Percentiles rank a stretch among this genome's conserved stretches.
These are phyloP conservation scores for Wallemia ichthyophaga DNA, from an alignment of 1,284 basidiomycete genomes.

Conservation along the genomic window DNA sequence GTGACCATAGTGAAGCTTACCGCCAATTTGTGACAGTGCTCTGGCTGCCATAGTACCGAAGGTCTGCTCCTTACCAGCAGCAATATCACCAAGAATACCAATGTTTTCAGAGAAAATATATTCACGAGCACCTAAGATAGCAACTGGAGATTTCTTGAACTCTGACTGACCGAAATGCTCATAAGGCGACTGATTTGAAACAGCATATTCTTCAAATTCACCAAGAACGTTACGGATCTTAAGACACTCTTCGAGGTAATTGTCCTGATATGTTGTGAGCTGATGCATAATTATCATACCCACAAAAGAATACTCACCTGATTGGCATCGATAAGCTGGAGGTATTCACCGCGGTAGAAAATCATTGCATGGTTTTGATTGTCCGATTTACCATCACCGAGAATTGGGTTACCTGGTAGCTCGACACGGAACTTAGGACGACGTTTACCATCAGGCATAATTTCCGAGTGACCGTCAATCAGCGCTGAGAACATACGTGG, in stretches of 20 bases:
- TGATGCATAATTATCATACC: no score
- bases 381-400: conserved; percentile 96
- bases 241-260: conserved; percentile 96
- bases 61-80: conserved; percentile 97
- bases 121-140: conserved; percentile 92
- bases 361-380: conserved; percentile 99
- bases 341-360: conserved; percentile 94
- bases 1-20: no score
- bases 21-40: conserved; percentile 84
- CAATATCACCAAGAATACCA: conserved; percentile 90
- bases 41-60: conserved; percentile 92
- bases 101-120: conserved; percentile 99
- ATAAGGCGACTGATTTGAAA: conserved; percentile 65
- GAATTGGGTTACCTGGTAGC: conserved; percentile 89
- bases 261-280: conserved; percentile 26
- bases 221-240: conserved; percentile 96
- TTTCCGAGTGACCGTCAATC: conserved; percentile 93
- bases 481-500: conserved; percentile 80
- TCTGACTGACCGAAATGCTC: conserved; percentile 59
- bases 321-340: conserved; percentile 97
- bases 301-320: conserved; percentile 20
- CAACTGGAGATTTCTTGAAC: conserved; percentile 64
- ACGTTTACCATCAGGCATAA: conserved; percentile 57
- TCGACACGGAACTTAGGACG: conserved; percentile 96
- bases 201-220: conserved; percentile 82